Evolutionary conservation across 2,329 filamentous ascomycete species (phyloP), one percentile per base, ranked within the genome.

Genomic region (Botrytis squamosa): DNA sequence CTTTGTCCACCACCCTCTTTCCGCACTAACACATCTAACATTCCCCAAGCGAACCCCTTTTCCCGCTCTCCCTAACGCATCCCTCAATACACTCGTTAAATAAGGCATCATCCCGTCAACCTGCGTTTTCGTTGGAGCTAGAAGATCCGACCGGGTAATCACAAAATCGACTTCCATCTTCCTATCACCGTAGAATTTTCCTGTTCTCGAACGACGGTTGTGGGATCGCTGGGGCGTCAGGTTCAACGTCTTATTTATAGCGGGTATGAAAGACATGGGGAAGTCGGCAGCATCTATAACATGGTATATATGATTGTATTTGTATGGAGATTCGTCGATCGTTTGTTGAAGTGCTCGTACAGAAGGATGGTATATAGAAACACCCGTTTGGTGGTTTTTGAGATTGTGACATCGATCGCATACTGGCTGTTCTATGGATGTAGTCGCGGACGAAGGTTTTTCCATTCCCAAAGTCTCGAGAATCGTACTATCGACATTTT

Each of bases 201-300:
- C 87, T 10, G 86, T 85, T 72, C 89, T 90, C 0, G 94, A 91
- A 69, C 95, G 89, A 68, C 95, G 90, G 80, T 98, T 98, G 75
- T 89, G 88, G 0, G 93, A 92, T 73, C 95, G 91, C 71, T 96
- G 85, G 12, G 91, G 90, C 75, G 93, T 91, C 16, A 94, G 85
- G 49, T 90, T 86, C 1, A 98, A 85, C 0, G 93, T 85, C 12
- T 88, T 85, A 75, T 92, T 88, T 16, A 99, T 88, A 63, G 90
- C 89, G 0, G 94, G 93, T 6, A 98, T 86, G 22, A 99, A 84
- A 2, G 96, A 98, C 88, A 99, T 93, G 33, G 96, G 96, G 77
- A 99, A 98, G 82, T 99, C 96, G 75, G 95, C 96, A 4, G 96
- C 95, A 80, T 99, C 96, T 36, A 99, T 85, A 40, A 99, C 87